Evolutionary conservation across 2,329 filamentous ascomycete species (phyloP).

Genomic region (Dryadomyces sulphureus): DNA sequence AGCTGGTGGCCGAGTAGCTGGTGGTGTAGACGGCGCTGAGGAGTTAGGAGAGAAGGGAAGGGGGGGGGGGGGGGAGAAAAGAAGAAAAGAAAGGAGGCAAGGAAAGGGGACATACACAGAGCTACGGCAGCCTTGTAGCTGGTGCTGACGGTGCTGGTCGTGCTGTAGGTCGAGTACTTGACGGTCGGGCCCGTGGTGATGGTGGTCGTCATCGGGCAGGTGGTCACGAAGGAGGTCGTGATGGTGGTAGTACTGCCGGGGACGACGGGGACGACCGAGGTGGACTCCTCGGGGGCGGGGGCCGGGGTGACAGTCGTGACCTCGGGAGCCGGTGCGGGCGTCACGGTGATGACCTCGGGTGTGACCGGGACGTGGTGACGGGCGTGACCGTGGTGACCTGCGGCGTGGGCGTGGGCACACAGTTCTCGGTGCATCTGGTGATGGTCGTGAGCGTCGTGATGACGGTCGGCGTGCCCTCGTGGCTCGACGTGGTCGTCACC

Average conservation of each 20-base stretch:
- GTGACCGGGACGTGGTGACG: too few relatives aligned
- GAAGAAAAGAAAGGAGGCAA: not conserved
- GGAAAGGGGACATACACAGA: not conserved
- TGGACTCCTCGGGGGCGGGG: too few relatives aligned
- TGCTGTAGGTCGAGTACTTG: constrained; percentile 24
- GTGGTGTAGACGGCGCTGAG: not conserved
- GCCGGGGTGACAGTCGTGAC: too few relatives aligned
- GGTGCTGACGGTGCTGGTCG: constrained; percentile 25
- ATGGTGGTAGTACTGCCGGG: constrained; percentile 17
- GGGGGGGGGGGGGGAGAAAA: too few relatives aligned
- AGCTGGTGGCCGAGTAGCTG: constrained; percentile 13
- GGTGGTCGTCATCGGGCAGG: constrained; percentile 5
- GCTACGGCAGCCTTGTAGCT: constrained; percentile 11
- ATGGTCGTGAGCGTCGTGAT: constrained; percentile 21
- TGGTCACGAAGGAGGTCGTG: constrained; percentile 13
- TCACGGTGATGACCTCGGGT: too few relatives aligned
- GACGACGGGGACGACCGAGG: not conserved
- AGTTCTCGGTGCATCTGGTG: constrained; percentile 21
- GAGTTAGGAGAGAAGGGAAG: constrained; percentile 9
- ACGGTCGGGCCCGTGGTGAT: constrained; percentile 13
- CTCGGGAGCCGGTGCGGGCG: too few relatives aligned
- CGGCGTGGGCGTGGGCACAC: not conserved
- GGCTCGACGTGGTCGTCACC: not conserved
- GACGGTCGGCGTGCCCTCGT: not conserved
- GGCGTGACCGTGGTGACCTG: too few relatives aligned